Evolutionary conservation across 2,329 filamentous ascomycete species (phyloP), one percentile per base, ranked within the genome.

Genomic region (Monosporascus ibericus): DNA sequence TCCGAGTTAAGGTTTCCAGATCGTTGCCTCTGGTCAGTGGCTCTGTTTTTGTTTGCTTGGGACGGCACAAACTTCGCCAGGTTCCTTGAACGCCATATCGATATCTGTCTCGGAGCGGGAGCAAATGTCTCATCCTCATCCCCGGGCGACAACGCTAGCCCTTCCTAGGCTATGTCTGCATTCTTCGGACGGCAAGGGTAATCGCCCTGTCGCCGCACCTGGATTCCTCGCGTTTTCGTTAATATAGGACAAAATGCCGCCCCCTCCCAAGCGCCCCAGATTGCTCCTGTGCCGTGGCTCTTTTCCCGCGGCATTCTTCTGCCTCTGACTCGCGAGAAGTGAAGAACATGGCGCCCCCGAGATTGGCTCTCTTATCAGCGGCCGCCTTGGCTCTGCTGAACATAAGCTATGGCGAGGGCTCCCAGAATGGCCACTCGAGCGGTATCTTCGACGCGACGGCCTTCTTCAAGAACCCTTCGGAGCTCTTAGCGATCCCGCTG

Each of bases 401-500:
- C 25, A 5, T 5, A 9, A 46, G 24, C 42, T 25, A 17, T 5
- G 24, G 5, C 2, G n/a, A 27, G 42, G 17, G 17, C 8, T 15
- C 24, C 15, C 20, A 4, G 17, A 39, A 47, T 25, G n/a, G 20
- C 20, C 8, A 27, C 11, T 20, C 42, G 14, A 17, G n/a, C 3
- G 42, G 34, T 22, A 14, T 20, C 5, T 17, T 52, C 15, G 55
- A 59, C 15, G 51, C 53, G 5, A 56, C 61, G 22, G 44, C 44
- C 6, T 50, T 58, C 8, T 55, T 56, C 24, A 60, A 55, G 30
- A 48, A 54, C 30, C 6, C 55, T 2, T 37, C 48, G 11, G 50
- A 61, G 48, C 55, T 67, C 38, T 51, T 68, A 1, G 48, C 64
- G 2, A 53, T 68, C 6, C 65, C 65, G n/a, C 54, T 68, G 18